Evolutionary conservation across 1,284 basidiomycete genomes (phyloP).

Genomic region (Boletellus deceptivus): DNA sequence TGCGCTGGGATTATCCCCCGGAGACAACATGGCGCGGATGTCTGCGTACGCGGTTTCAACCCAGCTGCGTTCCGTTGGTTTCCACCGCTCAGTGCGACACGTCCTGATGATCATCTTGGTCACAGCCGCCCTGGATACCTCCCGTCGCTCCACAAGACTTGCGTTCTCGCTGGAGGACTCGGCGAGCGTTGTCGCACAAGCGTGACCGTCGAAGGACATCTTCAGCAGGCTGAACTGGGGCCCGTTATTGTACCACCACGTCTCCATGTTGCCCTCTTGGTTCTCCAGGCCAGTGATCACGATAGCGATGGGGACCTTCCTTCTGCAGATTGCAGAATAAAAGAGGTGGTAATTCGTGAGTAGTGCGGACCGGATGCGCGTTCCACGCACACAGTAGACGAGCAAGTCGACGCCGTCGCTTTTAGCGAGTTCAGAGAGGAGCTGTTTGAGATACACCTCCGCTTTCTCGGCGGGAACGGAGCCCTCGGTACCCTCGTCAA

Average conservation of each 20-base stretch:
- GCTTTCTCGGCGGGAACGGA: slow-evolving; percentile 27
- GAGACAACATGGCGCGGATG: slow-evolving; percentile 22
- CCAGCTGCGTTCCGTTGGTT: slow-evolving; percentile 25
- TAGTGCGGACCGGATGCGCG: slow-evolving; percentile 26
- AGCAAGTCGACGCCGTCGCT: slow-evolving; percentile 24
- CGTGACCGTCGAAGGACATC: slow-evolving; percentile 27
- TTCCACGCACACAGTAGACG: slow-evolving; percentile 31
- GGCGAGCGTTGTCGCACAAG: slow-evolving; percentile 29
- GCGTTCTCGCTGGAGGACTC: slow-evolving; percentile 10
- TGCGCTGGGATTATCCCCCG: slow-evolving; percentile 3
- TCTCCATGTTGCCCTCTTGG: slow-evolving; percentile 27
- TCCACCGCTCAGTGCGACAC: slow-evolving; percentile 23
- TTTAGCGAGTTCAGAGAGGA: slow-evolving; percentile 26
- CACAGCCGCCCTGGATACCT: slow-evolving; percentile 15
- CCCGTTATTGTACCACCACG: slow-evolving; percentile 25
- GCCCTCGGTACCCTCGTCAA: slow-evolving; percentile 27
- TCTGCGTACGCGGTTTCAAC: slow-evolving; percentile 26
- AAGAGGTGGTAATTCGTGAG: slow-evolving; percentile 30
- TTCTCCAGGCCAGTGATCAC: slow-evolving; percentile 32
- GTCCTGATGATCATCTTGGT: slow-evolving; percentile 17
- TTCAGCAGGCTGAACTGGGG: slow-evolving; percentile 19
- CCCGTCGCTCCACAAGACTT: slow-evolving; percentile 18
- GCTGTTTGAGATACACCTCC: slow-evolving; percentile 27
- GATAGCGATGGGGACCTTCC: slow-evolving; percentile 29
- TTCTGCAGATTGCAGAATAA: slow-evolving; percentile 33